Evolutionary conservation across 169 alveolate species (phyloP), one percentile per base, ranked within the genome.

Genomic region (Plasmodium chabaudi): DNA sequence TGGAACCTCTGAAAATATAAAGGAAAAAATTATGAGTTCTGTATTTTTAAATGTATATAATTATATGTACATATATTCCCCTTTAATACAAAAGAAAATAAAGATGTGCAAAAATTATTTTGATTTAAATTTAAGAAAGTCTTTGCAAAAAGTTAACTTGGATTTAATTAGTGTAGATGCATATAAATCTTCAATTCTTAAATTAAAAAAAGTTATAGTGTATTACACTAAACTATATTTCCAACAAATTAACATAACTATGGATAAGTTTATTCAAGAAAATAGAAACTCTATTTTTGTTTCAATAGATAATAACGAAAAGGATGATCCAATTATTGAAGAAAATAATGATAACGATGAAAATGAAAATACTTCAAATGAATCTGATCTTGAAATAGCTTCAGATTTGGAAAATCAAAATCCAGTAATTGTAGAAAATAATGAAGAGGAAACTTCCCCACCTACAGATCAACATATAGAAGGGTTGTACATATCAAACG

Each of bases 31-130:
- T 25, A 86, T 86, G 91, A 86, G 91, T 64, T 55, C 60, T 59
- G 86, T 86, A 2, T 86, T 86, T 60, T 61, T 72, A 69, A 69
- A 86, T 86, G 91, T 86, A 42, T 70, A 86, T 25, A 86, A 64
- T 42, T 86, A 86, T 27, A 86, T 86, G 91, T 21, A 47, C 34
- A 59, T 86, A 59, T 86, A 86, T 86, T 42, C 60, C 34, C 91
- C 86, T 4, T 46, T 86, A 46, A 86, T 86, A 59, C 42, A 71
- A 70, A 86, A 86, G 64, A 70, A 72, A 69, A 86, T 86, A 0
- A 21, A 51, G 27, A 39, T 57, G 12, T 86, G 77, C 1, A 86
- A 86, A 51, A 86, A 46, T 23, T 70, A 57, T 86, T 86, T 86
- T 59, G 91, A 86, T 70, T 12, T 70, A n/a, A 72, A 86, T 17